Evolutionary conservation across 371 early-diverging fungal genomes (phyloP), one percentile per base, ranked within the genome.

Genomic region (Saksenaea vasiformis): DNA sequence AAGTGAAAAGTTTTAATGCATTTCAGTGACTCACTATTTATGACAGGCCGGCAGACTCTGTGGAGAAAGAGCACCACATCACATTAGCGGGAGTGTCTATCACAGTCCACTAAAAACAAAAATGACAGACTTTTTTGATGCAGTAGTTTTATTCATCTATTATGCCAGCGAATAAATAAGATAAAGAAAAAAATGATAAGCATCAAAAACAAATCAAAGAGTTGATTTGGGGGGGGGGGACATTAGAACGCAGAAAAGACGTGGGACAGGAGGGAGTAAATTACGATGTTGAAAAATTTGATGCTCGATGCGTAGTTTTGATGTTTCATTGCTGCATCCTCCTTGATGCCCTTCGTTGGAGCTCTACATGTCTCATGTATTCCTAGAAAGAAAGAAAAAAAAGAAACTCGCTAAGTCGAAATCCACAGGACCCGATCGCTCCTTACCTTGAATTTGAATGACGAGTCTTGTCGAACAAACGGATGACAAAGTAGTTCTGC

Each of bases 401-500:
- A n/a, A n/a, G n/a, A 17, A 24, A 34, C 22, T n/a, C 19, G 24
- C 3, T n/a, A 19, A 22, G 7, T 24, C 10, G 22, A 22, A 5
- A 47, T 47, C 27, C n/a, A n/a, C n/a, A 22, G 8, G 3, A 22
- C 51, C 8, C 22, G 10, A 39, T 53, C 39, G 36, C 47, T 31
- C 34, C 61, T 67, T 76, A 78, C 87, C 64, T 80, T 82, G 63
- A 88, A 87, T 58, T 85, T 83, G 53, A 84, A 88, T 27, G 77
- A 71, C 17, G 79, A 68, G 34, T 85, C 80, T 47, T 80, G 77
- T 36, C 78, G 75, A 36, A 79, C 79, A 70, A 86, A 88, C 10
- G 83, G 72, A 68, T 88, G 84, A 1, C 65, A 47, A 11, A 87
- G 67, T 47, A 94, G 75, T 34, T 90, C 80, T 9, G 75, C 68